Base-by-base conservation (phyloP, 441 rosid species). In the Populus tomentosa region DNA sequence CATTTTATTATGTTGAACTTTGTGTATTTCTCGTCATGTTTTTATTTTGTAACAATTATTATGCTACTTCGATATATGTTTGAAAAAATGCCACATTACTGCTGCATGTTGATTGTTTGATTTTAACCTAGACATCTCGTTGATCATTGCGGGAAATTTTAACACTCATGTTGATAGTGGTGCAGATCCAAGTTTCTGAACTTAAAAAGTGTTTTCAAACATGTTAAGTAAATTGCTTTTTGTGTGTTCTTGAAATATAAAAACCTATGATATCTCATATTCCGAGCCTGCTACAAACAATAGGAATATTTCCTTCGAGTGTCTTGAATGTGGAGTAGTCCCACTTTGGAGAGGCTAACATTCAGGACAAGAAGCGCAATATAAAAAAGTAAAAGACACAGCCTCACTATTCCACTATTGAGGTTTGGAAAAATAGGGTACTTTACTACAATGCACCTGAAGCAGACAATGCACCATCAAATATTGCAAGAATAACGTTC, bases 1-100 rank as follows among this genome's bases (percentile, higher is more conserved):
- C 67, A 23, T 82, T 76, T 75, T 46, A 11, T 71, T 21, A 35
- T 70, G 50, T 64, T 28, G 21, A 36, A 38, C 1, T 16, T 75
- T 35, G n/a, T 53, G 20, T 50, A 63, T 70, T 76, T 10, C 11
- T 26, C 9, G 32, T 61, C 38, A 61, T 74, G n/a, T 59, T 73
- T 61, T 65, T 46, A 11, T 14, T 67, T 5, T 18, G 5, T 24
- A 42, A 6, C 69, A 28, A 23, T 62, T 23, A 7, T 74, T n/a
- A 1, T 24, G 23, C 36, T 1, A 66, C 67, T 24, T 65, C n/a
- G 33, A 21, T 76, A 40, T 26, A 9, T 11, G 24, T 50, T 24
- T 63, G n/a, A 18, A 4, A 32, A 33, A 33, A 28, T 24, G 18
- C 53, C 5, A 35, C 56, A 65, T 53, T 30, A 11, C 21, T 30